phyloP scores from a whole-genome alignment of 2,329 filamentous ascomycete genomes.

The Colletotrichum tropicale region DNA sequence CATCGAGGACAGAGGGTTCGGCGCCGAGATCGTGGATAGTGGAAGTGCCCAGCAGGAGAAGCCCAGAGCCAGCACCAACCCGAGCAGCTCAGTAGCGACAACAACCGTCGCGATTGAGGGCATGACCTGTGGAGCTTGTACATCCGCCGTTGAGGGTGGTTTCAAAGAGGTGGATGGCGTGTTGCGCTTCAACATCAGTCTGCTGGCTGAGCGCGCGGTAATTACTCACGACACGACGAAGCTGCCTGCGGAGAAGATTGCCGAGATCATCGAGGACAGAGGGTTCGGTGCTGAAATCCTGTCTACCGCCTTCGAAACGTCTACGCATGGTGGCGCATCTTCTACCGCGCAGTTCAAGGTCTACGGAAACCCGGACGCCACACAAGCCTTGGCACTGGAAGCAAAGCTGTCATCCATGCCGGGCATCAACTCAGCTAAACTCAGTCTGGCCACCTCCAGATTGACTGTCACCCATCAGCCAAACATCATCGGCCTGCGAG shows the following conservation, averaged over 20 bases:
- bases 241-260: constrained; percentile 75
- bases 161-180: constrained; percentile 81
- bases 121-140: constrained; percentile 98
- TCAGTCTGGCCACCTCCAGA: constrained; percentile 76
- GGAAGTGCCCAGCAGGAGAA: constrained; percentile 31
- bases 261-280: constrained; percentile 83
- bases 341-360: constrained; percentile 80
- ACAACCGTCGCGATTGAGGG: constrained; percentile 92
- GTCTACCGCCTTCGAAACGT: constrained; percentile 69
- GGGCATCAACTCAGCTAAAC: constrained; percentile 75
- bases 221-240: constrained; percentile 80
- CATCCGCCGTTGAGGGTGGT: constrained; percentile 84
- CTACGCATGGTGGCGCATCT: constrained; percentile 44
- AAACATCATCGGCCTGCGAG: constrained; percentile 75
- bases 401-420: constrained; percentile 65
- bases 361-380: constrained; percentile 77
- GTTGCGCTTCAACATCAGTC: constrained; percentile 90
- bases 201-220: constrained; percentile 90
- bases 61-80: constrained; percentile 28
- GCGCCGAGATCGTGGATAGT: constrained; percentile 73
- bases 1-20: constrained; percentile 79
- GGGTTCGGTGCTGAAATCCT: constrained; percentile 88
- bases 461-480: constrained; percentile 77
- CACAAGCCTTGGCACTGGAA: constrained; percentile 75
- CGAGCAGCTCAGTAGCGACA: constrained; percentile 57